Evolutionary conservation across 1,139 yeast species (phyloP), one percentile per base, ranked within the genome.

Genomic region (Ogataea hybrid): DNA sequence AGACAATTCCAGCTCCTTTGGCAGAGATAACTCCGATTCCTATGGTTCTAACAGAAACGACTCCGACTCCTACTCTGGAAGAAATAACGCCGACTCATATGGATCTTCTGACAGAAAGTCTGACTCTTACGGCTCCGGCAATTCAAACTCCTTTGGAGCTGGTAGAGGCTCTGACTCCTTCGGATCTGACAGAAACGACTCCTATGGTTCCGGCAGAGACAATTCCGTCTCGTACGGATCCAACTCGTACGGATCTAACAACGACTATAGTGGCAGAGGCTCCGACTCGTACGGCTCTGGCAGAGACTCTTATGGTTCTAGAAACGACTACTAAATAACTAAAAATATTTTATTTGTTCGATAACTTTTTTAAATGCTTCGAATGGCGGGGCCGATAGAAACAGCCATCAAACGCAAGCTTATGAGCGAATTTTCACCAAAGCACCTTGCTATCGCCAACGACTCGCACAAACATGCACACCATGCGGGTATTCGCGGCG

Each of bases 401-500:
- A 57, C 62, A 11, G 57, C 68, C 29, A 79, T 83, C 31, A 63
- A 63, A 23, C 51, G 63, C 6, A 81, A 81, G 54, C 57, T 86
- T 16, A 54, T 62, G 18, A 49, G 56, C 2, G 63, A 65, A 8
- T 70, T 85, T 48, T 62, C 70, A 7, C 87, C 92, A 0, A 49
- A 68, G 1, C 64, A 59, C 42, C 67, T 87, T 33, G 75, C 74
- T 40, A 70, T 88, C 18, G 71, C 70, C 48, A 92, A 92, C 61
- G 97, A 92, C 63, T 87, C 96, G 3, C 80, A 79, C 62, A 84
- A 85, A 61, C 98, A 92, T 63, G 78, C 90, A 2, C 94, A 88
- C 54, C 98, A 92, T 62, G 83, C 81, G 43, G 92, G 95, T 2
- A 76, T 88, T 71, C 73, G 81, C 46, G 87, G 83, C 5, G 88